These are phyloP conservation scores for Plasmodium reichenowi DNA, from an alignment of 169 alveolate species.

Conservation along the genomic window DNA sequence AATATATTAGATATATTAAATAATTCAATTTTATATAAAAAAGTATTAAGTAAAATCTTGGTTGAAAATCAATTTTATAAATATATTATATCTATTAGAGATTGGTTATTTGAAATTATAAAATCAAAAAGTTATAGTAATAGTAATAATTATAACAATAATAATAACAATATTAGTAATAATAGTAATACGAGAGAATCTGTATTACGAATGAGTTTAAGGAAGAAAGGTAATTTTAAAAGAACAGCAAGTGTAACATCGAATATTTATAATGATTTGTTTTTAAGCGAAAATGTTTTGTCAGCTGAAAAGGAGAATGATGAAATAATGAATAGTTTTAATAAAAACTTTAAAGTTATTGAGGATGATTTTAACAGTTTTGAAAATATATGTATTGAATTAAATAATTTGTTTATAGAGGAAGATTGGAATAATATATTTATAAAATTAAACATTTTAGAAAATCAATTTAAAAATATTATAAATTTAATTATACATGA, in stretches of 20 bases:
- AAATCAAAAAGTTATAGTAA: not conserved
- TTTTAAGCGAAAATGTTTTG: slow-evolving; percentile 23
- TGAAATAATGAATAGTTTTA: slow-evolving; percentile 15
- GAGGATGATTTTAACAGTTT: slow-evolving; percentile 46
- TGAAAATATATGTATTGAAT: slow-evolving; percentile 44
- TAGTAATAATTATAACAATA: too few species aligned
- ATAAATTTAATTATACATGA: slow-evolving; percentile 27
- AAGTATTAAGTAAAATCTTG: slow-evolving; percentile 19
- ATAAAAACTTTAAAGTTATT: slow-evolving; percentile 15
- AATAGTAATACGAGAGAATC: slow-evolving; percentile 15
- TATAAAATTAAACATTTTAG: slow-evolving; percentile 25
- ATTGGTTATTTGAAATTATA: slow-evolving; percentile 28
- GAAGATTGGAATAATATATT: slow-evolving; percentile 44
- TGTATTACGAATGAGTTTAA: slow-evolving; percentile 27
- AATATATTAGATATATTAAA: slow-evolving; percentile 17
- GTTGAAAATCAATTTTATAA: slow-evolving; percentile 53
- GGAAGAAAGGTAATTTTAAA: slow-evolving; percentile 11
- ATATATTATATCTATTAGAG: slow-evolving; percentile 47
- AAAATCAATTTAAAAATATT: slow-evolving; percentile 27
- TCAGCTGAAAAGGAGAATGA: slow-evolving; percentile 7
- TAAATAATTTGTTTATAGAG: slow-evolving; percentile 8
- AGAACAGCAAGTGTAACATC: not conserved
- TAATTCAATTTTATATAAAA: slow-evolving; percentile 36
- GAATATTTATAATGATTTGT: slow-evolving; percentile 1
- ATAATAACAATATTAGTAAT: not conserved